Base-by-base conservation (phyloP, 208 protist genomes). In the Leishmania mexicana region DNA sequence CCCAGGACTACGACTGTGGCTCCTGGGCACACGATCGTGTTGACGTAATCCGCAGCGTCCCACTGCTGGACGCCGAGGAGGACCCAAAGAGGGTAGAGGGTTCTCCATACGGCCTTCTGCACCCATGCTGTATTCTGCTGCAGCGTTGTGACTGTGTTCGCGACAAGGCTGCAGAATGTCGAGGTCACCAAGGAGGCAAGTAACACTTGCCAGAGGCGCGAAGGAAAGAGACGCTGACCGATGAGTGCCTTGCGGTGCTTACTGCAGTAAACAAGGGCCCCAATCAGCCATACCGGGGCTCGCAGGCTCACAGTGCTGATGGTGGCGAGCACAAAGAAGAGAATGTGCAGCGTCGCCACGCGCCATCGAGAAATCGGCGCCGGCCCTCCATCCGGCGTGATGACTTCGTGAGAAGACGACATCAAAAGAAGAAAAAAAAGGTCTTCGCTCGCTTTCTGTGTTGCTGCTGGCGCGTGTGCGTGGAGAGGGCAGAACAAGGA, bases 41-140 rank as follows among this genome's bases (percentile, higher is more conserved):
- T 70, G 15, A 81, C 28, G 62, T 58, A 54, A 57, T 58, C 82
- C 45, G 13, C 24, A 21, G 73, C 15, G 21, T 76, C 24, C 78
- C 82, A 85, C 31, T 79, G 72, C 64, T 79, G 78, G 15, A 82
- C 78, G 47, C 82, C 82, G 24, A 85, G 31, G 24, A 85, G 45
- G 2, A 4, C 62, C 82, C 82, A 85, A 10, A 85, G 60, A 19
- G 82, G 82, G 8, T 11, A 31, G 19, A 81, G 42, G 3, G 19
- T 31, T 4, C 38, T 24, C 82, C 82, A 85, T 35, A 68, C 49
- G 28, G 74, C 42, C 5, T 45, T 17, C 6, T 76, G 73, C 40
- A 79, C 40, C 42, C 47, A 21, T 2, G 74, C 38, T 31, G 58
- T 11, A 21, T 49, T 45, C 2, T 5, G 45, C 54, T 54, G 72